Evolutionary conservation across 306 rosid species (phyloP).

Genomic region (Lablab purpureus): DNA sequence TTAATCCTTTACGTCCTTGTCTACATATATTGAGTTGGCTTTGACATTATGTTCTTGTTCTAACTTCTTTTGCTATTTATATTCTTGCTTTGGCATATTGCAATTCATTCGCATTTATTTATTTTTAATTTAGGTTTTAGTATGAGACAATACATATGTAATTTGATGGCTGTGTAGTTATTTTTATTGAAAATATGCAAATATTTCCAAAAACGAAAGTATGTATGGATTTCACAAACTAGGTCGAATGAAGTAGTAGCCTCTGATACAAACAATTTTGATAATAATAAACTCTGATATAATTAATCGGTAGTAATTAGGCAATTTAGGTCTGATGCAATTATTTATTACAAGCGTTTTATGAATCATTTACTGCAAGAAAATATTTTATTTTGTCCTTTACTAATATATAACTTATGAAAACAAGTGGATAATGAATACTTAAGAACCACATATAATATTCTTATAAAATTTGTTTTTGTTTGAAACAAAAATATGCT

Average conservation of each 20-base stretch:
- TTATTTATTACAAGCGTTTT: no score
- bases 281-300: no score
- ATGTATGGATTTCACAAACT: no score
- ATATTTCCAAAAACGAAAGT: no score
- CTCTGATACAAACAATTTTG: no score
- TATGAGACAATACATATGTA: no score
- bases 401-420: not conserved
- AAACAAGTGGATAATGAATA: not conserved
- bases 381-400: not conserved
- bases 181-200: no score
- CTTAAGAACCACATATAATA: not conserved
- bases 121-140: not conserved
- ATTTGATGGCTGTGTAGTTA: no score
- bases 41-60: not conserved
- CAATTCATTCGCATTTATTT: not conserved
- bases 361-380: not conserved
- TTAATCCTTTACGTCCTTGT: conserved; percentile 24
- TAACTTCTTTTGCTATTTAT: conserved; percentile 2
- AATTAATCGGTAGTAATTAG: no score
- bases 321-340: no score
- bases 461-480: not conserved
- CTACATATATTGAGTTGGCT: conserved; percentile 39
- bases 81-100: not conserved
- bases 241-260: no score
- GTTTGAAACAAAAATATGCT: not conserved